Base-by-base conservation (phyloP, 177 flowering plant genomes). In the Vitis hybrid region DNA sequence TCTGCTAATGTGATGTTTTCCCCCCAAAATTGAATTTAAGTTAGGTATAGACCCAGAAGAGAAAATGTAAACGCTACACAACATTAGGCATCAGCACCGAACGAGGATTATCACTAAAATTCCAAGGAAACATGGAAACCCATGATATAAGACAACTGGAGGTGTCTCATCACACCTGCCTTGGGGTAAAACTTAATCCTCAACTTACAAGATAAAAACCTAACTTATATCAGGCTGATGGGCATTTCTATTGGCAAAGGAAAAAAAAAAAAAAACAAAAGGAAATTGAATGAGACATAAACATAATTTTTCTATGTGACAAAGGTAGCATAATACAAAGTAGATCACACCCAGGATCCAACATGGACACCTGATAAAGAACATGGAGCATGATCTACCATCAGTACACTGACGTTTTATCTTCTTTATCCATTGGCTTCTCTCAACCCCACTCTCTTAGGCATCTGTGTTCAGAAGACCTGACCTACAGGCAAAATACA, bases 311-410 rank as follows among this genome's bases (percentile, higher is more conserved):
- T 72, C 84, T 81, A 78, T 82, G 72, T 73, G 62, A 79, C 74
- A 75, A 68, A 67, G 80, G 69, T 78, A 52, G 61, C 82, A 80
- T 79, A 21, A 67, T 82, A 82, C 84, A 84, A 71, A 51, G 79
- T 68, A 72, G 81, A 75, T 64, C 76, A 60, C 64, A 45, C 72
- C 65, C 54, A 54, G 52, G 76, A 66, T 67, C 66, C 75, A 81
- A 48, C 26, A 1, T 34, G 11, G 68, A 70, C 65, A 54, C 74
- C 82, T 32, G 66, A 64, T 18, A 65, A 71, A 66, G 65, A 68
- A 71, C 58, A 51, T 32, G 60, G 56, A 59, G 58, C 71, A 68
- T 65, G 74, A 80, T 83, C 80, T 68, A 78, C 71, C 63, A 67
- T 67, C 70, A 77, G 72, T 78, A 76, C 74, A 78, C 70, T 70